phyloP scores from a whole-genome alignment of 2,329 filamentous ascomycete species.

The Fonsecaea erecta region DNA sequence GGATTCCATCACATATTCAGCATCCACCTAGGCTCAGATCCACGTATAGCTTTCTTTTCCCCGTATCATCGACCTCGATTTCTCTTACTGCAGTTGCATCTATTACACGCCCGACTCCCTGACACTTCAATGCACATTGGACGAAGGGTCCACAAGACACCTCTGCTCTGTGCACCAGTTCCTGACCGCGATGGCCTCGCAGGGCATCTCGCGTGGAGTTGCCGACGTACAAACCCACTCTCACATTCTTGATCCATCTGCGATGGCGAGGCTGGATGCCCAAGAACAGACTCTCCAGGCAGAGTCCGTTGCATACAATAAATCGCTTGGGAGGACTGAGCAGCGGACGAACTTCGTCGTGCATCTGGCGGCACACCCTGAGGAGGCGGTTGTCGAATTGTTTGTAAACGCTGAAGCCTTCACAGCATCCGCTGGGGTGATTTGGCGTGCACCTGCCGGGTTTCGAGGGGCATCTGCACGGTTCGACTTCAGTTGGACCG shows the following conservation, averaged over 20 bases:
- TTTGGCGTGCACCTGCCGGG: slow-evolving; percentile 10
- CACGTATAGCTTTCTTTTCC: slow-evolving; percentile 20
- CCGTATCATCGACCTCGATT: slow-evolving; percentile 9
- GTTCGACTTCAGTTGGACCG: slow-evolving; percentile 9
- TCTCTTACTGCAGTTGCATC: slow-evolving; percentile 5
- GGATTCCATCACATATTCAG: neutral
- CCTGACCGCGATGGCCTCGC: neutral
- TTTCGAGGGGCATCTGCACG: slow-evolving; percentile 19
- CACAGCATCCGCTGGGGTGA: slow-evolving; percentile 8
- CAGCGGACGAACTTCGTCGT: slow-evolving; percentile 20
- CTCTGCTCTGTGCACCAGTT: slow-evolving; percentile 19
- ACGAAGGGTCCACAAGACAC: slow-evolving; percentile 19
- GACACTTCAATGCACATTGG: slow-evolving; percentile 23
- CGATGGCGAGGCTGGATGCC: slow-evolving; percentile 12
- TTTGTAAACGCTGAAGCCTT: slow-evolving; percentile 13
- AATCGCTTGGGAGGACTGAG: slow-evolving; percentile 17
- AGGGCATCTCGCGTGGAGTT: neutral
- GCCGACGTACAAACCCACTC: slow-evolving; percentile 23
- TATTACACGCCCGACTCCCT: slow-evolving; percentile 16
- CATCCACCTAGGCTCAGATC: slow-evolving; percentile 12
- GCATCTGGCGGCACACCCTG: slow-evolving; percentile 21
- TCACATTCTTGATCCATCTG: slow-evolving; percentile 13
- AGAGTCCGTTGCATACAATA: slow-evolving; percentile 22
- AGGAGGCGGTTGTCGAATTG: slow-evolving; percentile 21
- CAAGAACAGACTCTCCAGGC: slow-evolving; percentile 23